Evolutionary conservation across 495 filamentous ascomycete genomes (phyloP).

Genomic region (Geopyxis carbonaria): DNA sequence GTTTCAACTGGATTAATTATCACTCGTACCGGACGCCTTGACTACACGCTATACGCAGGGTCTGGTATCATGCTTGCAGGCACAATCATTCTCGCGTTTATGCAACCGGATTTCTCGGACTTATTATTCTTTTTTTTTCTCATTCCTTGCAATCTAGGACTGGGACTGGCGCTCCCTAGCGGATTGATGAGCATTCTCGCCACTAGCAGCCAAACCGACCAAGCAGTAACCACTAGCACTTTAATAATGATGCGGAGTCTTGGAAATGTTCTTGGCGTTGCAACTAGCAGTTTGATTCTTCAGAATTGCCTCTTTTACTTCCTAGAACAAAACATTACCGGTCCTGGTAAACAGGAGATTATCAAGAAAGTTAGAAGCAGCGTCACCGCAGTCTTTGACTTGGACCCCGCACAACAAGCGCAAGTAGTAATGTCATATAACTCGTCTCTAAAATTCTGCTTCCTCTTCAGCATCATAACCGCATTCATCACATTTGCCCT

Average conservation of each 20-base stretch:
- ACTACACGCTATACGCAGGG: constrained; percentile 44
- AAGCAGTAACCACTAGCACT: constrained; percentile 59
- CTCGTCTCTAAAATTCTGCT: constrained; percentile 11
- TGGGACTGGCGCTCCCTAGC: constrained; percentile 47
- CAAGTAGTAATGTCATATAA: constrained; percentile 26
- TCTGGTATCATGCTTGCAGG: constrained; percentile 40
- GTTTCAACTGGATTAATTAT: constrained; percentile 55
- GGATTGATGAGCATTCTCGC: constrained; percentile 53
- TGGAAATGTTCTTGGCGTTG: constrained; percentile 54
- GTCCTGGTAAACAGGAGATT: constrained; percentile 33
- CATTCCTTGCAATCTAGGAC: constrained; percentile 41
- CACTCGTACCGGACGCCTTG: constrained; percentile 44
- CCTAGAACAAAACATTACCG: constrained; percentile 39
- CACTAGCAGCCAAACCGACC: constrained; percentile 47
- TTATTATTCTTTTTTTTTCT: constrained; percentile 46
- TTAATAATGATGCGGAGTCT: constrained; percentile 50
- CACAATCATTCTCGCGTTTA: constrained; percentile 34
- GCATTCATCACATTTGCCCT: constrained; percentile 5
- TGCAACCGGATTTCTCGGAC: constrained; percentile 36
- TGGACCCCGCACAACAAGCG: constrained; percentile 33
- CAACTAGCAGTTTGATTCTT: constrained; percentile 52
- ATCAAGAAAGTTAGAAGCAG: constrained; percentile 39
- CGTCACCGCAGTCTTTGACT: constrained; percentile 32
- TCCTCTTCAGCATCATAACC: constrained; percentile 10
- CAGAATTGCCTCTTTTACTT: constrained; percentile 51